Evolutionary conservation across 164 flowering plant genomes (phyloP).

Genomic region (Platanus orientalis): DNA sequence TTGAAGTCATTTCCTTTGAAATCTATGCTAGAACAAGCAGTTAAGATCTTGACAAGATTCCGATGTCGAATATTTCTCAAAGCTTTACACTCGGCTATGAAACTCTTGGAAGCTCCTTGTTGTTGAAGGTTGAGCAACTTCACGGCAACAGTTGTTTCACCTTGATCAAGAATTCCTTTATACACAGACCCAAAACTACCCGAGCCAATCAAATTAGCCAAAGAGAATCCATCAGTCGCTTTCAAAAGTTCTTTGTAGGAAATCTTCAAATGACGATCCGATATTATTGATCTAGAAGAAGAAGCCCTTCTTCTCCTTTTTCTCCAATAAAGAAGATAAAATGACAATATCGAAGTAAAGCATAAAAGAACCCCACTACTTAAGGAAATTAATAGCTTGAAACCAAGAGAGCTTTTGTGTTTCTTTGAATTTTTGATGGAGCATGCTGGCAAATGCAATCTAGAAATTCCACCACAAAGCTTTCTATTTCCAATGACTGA

Average conservation of each 20-base stretch:
- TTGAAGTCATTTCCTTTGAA: no score
- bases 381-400: background rate
- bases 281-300: background rate
- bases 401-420: no score
- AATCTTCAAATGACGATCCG: background rate
- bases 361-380: background rate
- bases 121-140: no score
- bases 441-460: no score
- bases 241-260: background rate
- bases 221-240: no score
- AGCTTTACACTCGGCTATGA: no score
- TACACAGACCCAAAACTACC: background rate
- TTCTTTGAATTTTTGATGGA: no score
- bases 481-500: slow-evolving; percentile 3
- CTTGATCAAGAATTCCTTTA: slow-evolving; percentile 1
- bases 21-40: no score
- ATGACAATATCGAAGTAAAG: background rate
- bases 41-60: no score
- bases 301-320: background rate
- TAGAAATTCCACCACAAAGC: background rate
- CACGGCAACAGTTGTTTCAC: no score
- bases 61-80: no score
- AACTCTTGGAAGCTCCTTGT: background rate
- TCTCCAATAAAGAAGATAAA: background rate
- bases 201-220: no score